Evolutionary conservation across 345 rosid genomes (phyloP).

Genomic region (Melastoma malabathricum): DNA sequence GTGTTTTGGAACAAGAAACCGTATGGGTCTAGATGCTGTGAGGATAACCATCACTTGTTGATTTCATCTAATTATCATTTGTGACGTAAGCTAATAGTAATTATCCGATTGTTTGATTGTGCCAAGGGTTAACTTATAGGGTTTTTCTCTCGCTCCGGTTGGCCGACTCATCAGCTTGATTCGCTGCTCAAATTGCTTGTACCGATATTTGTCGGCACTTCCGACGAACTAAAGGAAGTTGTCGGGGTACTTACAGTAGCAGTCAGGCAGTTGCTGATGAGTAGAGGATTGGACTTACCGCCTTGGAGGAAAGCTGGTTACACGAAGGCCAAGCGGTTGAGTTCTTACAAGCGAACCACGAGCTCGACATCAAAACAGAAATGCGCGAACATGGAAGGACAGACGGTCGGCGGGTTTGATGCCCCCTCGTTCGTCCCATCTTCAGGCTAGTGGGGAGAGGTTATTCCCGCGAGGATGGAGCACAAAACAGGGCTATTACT

Average conservation of each 20-base stretch:
- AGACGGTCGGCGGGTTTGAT: conserved; percentile 14
- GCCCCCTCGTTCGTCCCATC: not conserved
- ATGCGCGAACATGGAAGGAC: not conserved
- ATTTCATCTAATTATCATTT: too few relatives aligned
- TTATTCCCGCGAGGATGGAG: too few relatives aligned
- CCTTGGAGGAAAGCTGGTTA: conserved; percentile 82
- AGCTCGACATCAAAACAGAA: conserved; percentile 11
- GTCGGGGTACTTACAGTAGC: conserved; percentile 59
- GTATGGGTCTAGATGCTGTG: too few relatives aligned
- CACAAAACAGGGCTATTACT: too few relatives aligned
- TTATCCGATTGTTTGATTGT: too few relatives aligned
- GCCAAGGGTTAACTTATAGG: too few relatives aligned
- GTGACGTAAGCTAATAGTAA: too few relatives aligned
- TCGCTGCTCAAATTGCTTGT: conserved; percentile 36
- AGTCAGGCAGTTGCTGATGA: conserved; percentile 41
- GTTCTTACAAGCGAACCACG: conserved; percentile 50
- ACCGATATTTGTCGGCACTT: conserved; percentile 30
- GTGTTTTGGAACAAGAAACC: too few relatives aligned
- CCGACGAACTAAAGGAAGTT: conserved; percentile 41
- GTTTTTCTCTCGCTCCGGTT: too few relatives aligned
- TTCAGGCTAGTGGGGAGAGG: not conserved
- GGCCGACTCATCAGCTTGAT: conserved; percentile 32
- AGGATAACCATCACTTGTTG: too few relatives aligned
- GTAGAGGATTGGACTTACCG: conserved; percentile 30
- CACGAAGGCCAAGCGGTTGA: conserved; percentile 76